Percentiles rank a stretch among this genome's conserved stretches.
Conservation (phyloP, 164 flowering plant genomes). For the Stephania yunnanensis region DNA sequence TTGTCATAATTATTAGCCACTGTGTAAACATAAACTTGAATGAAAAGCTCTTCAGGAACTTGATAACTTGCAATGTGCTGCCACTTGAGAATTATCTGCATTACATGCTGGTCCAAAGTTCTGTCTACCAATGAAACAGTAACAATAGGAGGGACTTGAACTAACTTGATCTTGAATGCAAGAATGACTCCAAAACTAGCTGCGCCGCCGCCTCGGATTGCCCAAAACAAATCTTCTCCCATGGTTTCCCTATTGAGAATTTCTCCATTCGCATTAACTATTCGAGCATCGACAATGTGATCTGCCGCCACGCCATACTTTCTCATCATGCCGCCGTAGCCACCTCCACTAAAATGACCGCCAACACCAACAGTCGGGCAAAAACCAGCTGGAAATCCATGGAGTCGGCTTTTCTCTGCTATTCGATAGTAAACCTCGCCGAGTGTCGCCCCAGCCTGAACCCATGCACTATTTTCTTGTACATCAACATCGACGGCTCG, state of each 20-base stretch:
- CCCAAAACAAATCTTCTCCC: conserved; percentile 10
- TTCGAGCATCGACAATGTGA: not conserved
- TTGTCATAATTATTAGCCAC: no score
- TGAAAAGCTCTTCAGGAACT: not conserved
- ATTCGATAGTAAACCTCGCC: conserved; percentile 2
- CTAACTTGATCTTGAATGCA: conserved; percentile 1
- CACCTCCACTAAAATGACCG: conserved; percentile 8
- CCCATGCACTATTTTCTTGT: conserved; percentile 1
- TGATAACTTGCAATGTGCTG: not conserved
- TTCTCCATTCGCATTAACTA: not conserved
- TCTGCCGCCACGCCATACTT: conserved; percentile 2
- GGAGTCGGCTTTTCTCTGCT: not conserved
- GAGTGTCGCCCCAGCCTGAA: not conserved
- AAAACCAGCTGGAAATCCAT: conserved; percentile 2
- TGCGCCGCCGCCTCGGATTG: conserved; percentile 4
- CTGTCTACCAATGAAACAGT: not conserved
- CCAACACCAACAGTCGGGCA: conserved; percentile 7
- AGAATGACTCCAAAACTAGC: conserved; percentile 5
- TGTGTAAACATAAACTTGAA: no score
- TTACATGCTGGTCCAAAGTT: conserved; percentile 7
- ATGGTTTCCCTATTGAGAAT: conserved; percentile 1
- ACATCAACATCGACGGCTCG: not conserved
- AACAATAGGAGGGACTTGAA: conserved; percentile 5
- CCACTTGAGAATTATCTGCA: not conserved
- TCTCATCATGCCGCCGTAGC: conserved; percentile 3